phyloP scores from a whole-genome alignment of 169 alveolate genomes.

The Amoebophrya sp. region DNA sequence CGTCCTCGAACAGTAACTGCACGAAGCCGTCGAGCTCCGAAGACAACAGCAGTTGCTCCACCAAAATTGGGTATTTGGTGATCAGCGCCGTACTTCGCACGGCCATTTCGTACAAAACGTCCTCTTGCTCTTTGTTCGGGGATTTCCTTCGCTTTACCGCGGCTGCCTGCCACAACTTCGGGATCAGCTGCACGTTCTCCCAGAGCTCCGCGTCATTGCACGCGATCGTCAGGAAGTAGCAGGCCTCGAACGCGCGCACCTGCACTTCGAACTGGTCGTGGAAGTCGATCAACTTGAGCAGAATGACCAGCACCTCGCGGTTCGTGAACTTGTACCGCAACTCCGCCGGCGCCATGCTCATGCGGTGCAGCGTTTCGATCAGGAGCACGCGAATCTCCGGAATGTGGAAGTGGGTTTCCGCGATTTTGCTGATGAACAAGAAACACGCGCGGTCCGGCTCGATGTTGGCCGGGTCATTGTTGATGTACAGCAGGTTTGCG shows the following conservation, averaged over 20 bases:
- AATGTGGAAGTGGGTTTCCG: background rate
- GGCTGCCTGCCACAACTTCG: background rate
- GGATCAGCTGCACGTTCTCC: background rate
- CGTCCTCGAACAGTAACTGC: background rate
- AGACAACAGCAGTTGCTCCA: background rate
- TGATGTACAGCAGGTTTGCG: background rate
- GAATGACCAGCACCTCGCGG: background rate
- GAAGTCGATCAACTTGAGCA: slow-evolving; percentile 4
- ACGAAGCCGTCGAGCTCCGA: background rate
- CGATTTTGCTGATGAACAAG: background rate
- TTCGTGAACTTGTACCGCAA: slow-evolving; percentile 16
- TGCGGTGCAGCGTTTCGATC: background rate
- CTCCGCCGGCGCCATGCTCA: slow-evolving; percentile 18
- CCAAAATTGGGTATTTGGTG: background rate
- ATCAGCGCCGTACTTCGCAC: background rate
- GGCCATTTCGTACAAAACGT: background rate
- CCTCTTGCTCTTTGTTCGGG: background rate
- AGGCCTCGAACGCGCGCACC: background rate
- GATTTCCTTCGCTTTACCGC: background rate
- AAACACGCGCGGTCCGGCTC: slow-evolving; percentile 16
- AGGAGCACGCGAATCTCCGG: background rate
- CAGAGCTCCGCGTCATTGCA: slow-evolving; percentile 12
- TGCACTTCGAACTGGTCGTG: slow-evolving; percentile 13
- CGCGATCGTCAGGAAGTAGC: slow-evolving; percentile 11
- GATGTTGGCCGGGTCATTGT: background rate